Evolutionary conservation across 2,329 filamentous ascomycete species (phyloP).

Genomic region (Neoarthrinium moseri): DNA sequence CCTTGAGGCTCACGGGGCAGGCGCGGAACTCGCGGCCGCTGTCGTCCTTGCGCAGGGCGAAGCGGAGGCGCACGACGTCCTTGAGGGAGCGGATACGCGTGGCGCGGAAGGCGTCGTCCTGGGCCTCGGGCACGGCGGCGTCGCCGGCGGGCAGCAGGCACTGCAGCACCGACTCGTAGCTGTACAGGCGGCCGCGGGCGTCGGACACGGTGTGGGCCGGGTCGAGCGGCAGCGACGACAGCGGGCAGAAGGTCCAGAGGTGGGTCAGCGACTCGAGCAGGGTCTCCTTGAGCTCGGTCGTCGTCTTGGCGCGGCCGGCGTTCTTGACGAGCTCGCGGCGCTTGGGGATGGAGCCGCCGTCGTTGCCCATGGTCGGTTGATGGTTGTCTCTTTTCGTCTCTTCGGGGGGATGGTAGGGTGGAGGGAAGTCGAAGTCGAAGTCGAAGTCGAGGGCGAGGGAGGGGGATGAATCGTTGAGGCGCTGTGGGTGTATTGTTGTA

Average conservation of each 20-base stretch:
- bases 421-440: background rate
- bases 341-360: conserved; percentile 94
- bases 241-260: conserved; percentile 81
- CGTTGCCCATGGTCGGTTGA: conserved; percentile 76
- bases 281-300: conserved; percentile 85
- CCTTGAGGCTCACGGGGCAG: conserved; percentile 86
- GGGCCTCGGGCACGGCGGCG: conserved; percentile 46
- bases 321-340: conserved; percentile 95
- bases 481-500: no score
- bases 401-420: background rate
- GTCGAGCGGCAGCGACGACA: conserved; percentile 76
- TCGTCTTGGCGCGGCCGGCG: conserved; percentile 77
- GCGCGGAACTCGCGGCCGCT: conserved; percentile 59
- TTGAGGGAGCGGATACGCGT: conserved; percentile 74
- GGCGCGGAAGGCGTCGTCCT: conserved; percentile 38
- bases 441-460: no score
- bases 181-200: conserved; percentile 81
- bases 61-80: conserved; percentile 84
- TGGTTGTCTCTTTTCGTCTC: background rate
- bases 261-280: conserved; percentile 83
- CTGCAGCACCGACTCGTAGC: conserved; percentile 85
- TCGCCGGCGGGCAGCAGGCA: conserved; percentile 53
- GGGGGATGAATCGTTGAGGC: no score
- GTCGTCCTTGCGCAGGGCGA: conserved; percentile 49
- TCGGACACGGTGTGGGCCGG: conserved; percentile 78